Base-by-base conservation (phyloP, 768 basidiomycete genomes). In the Psilocybe subaeruginosa region DNA sequence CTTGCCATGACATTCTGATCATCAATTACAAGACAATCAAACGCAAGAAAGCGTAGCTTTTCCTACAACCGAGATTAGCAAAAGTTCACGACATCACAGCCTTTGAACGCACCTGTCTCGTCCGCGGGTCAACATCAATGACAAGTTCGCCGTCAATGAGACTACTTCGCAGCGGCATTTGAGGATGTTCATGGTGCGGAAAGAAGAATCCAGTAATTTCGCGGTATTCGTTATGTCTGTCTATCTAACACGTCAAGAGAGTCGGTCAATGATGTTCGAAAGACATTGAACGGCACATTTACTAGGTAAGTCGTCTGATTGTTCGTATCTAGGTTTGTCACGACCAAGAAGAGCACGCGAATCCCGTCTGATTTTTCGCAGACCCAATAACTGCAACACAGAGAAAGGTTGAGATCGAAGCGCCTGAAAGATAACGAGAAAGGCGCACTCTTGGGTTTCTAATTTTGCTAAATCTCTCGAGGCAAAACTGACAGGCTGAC, bases 321-420 rank as follows among this genome's bases (percentile, higher is more conserved):
- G 65, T 78, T 78, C 55, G 82, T 67, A 35, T 74, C 66, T 51
- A 76, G 68, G 78, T 90, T 80, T 54, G 89, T 83, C 72, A 83
- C 78, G 53, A 99, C 83, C 60, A 97, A 77, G 54, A 99, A 85
- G 30, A 99, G 80, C 43, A 99, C 92, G 37, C 97, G 87, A 54
- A 99, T 73, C 11, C 97, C 97, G 71, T 99, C 97, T 11, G 94
- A 97, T 79, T 99, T 99, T 79, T 99, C 97, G 77, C 95, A 97
- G 46, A 99, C 97, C 97, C 97, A 99, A 75, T 92, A 99, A 72
- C 96, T 98, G 71, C 31, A 50, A 50, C 1, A 62, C 6, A 50
- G 51, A 45, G 35, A 51, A 62, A 39, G 6, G 46, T 23, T 46
- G 47, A 58, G 9, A 56, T 29, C 3, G 53, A 27, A 30, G 50